Evolutionary conservation across 164 flowering plant species (phyloP), one percentile per base, ranked within the genome.

Genomic region (Chloranthus sessilifolius): DNA sequence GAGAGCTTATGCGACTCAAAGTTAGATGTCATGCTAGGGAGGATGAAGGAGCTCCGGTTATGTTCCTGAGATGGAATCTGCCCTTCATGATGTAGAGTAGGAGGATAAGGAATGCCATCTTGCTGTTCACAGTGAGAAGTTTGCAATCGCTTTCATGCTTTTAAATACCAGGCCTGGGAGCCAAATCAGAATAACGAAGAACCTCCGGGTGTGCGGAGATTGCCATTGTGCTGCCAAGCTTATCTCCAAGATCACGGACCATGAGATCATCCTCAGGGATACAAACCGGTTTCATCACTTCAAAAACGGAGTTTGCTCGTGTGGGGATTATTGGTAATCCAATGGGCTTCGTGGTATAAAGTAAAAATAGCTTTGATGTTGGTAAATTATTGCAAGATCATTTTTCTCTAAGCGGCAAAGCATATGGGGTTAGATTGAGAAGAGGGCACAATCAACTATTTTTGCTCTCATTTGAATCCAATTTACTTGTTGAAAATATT

Each of bases 401-500:
- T n/a, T n/a, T n/a, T n/a, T n/a, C n/a, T n/a, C n/a, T n/a, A n/a
- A n/a, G n/a, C n/a, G n/a, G n/a, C n/a, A n/a, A n/a, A n/a, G n/a
- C n/a, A n/a, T n/a, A n/a, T n/a, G n/a, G n/a, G n/a, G n/a, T n/a
- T n/a, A n/a, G n/a, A n/a, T n/a, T n/a, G n/a, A n/a, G n/a, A n/a
- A n/a, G n/a, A n/a, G n/a, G n/a, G n/a, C n/a, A n/a, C n/a, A n/a
- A n/a, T n/a, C n/a, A n/a, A n/a, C n/a, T n/a, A n/a, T n/a, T n/a
- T n/a, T n/a, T n/a, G n/a, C n/a, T n/a, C n/a, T n/a, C n/a, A n/a
- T n/a, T n/a, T n/a, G n/a, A n/a, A n/a, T n/a, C n/a, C n/a, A n/a
- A n/a, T n/a, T n/a, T n/a, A n/a, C n/a, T n/a, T n/a, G n/a, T n/a
- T 27, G 65, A 58, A 51, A 79, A 82, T 47, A 59, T 65, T 52